These are phyloP conservation scores for Eimeria sp. DNA, from an alignment of 169 alveolate genomes.

Conservation along the genomic window DNA sequence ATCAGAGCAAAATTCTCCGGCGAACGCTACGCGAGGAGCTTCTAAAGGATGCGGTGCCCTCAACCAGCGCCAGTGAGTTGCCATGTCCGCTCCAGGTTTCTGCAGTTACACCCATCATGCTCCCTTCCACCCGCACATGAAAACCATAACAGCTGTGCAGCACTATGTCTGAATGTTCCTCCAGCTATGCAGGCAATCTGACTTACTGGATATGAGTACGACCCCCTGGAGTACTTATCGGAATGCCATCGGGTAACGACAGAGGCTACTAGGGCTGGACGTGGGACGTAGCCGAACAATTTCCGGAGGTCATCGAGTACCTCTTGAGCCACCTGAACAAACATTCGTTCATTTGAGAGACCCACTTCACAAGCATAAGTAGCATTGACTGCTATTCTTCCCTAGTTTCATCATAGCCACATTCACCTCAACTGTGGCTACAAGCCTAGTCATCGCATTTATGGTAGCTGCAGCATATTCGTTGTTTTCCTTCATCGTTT, in stretches of 20 bases:
- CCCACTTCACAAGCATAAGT: not conserved
- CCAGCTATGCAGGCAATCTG: not conserved
- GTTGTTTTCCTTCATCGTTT: not conserved
- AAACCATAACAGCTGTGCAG: not conserved
- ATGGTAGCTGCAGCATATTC: not conserved
- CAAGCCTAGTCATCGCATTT: not conserved
- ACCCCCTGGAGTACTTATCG: conserved; percentile 69
- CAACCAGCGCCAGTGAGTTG: conserved; percentile 77
- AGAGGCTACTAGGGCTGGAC: conserved; percentile 72
- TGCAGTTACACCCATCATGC: not conserved
- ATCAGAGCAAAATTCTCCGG: conserved; percentile 80
- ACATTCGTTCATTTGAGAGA: not conserved
- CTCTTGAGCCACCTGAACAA: conserved; percentile 75
- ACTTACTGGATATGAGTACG: conserved; percentile 81
- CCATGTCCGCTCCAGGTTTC: conserved; percentile 73
- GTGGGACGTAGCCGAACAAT: conserved; percentile 69
- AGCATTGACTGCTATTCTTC: not conserved
- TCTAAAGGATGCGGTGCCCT: conserved; percentile 81
- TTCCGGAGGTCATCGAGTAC: conserved; percentile 77
- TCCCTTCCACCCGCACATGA: not conserved
- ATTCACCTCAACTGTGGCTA: not conserved
- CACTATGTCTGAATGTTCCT: not conserved
- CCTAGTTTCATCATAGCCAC: not conserved
- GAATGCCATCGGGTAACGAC: conserved; percentile 82
- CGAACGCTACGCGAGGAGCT: conserved; percentile 81